Base-by-base conservation (phyloP, 768 basidiomycete genomes). In the Aureoboletus auriporus region DNA sequence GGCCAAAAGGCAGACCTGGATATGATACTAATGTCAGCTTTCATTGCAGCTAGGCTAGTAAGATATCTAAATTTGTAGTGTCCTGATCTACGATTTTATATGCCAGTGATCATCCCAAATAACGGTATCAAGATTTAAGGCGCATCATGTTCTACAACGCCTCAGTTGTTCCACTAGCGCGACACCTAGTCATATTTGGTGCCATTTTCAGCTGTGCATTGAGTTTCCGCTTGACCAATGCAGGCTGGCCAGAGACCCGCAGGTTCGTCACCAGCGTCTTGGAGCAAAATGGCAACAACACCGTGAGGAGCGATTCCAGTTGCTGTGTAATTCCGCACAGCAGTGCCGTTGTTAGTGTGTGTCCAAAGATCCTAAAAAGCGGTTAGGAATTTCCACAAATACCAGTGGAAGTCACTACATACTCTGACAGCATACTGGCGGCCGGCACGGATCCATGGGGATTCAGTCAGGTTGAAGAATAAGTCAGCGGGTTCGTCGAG, bases 191-290 rank as follows among this genome's bases (percentile, higher is more conserved):
- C 11, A 14, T 33, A 33, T 13, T 33, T 33, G 12, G 33, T 33
- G 1, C 33, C 33, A 13, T 33, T 77, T 69, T 81, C 61, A 47
- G 72, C 74, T 33, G 70, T 82, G 61, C 84, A 86, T 67, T 79
- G 78, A 20, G 72, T 68, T 48, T 60, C 61, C 26, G 70, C 71
- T 30, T 55, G 40, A 39, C 66, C 66, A 51, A 75, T 75, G 57
- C 85, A 86, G 14, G 71, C 72, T 1, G 83, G 84, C 50, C 66
- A 65, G 2, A 76, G 70, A 10, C 76, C 82, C 31, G 53, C 66
- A n/a, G 85, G 84, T 62, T 86, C 85, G 44, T 85, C 72, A 6
- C 86, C 84, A 9, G 77, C 80, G 53, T 88, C 86, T 42, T 73
- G 75, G 51, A 87, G 61, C 34, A 87, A 63, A 4, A 87, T 63